phyloP scores from a whole-genome alignment of 2,329 filamentous ascomycete genomes.

The Claviceps monticola region DNA sequence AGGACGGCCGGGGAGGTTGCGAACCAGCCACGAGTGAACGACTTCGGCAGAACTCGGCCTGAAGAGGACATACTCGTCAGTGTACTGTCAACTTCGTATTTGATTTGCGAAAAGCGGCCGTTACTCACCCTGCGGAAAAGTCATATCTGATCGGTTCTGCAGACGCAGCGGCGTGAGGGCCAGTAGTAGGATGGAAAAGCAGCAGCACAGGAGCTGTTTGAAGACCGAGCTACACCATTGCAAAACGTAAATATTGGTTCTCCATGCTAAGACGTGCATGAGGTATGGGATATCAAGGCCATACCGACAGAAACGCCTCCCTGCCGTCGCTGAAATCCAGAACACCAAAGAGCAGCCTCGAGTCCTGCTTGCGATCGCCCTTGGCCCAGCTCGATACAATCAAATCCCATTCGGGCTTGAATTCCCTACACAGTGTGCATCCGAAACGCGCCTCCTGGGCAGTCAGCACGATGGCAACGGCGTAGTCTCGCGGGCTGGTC shows the following conservation, averaged over 20 bases:
- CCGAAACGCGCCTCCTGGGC: slow-evolving; percentile 73
- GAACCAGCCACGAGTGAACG: slow-evolving; percentile 63
- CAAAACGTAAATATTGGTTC: neutral
- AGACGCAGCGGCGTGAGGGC: slow-evolving; percentile 60
- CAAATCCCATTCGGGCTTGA: slow-evolving; percentile 89
- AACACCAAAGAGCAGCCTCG: slow-evolving; percentile 64
- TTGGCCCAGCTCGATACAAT: slow-evolving; percentile 76
- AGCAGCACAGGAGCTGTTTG: slow-evolving; percentile 89
- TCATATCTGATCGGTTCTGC: slow-evolving; percentile 66
- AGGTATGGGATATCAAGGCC: slow-evolving; percentile 9
- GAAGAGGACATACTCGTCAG: neutral
- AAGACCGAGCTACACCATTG: slow-evolving; percentile 57
- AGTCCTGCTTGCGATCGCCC: slow-evolving; percentile 63
- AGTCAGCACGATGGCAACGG: slow-evolving; percentile 69
- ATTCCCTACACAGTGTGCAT: slow-evolving; percentile 76
- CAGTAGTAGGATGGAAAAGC: slow-evolving; percentile 72
- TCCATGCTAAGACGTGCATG: neutral
- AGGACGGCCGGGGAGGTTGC: slow-evolving; percentile 64
- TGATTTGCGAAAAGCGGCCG: neutral
- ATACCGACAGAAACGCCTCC: slow-evolving; percentile 73
- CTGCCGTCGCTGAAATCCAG: slow-evolving; percentile 82
- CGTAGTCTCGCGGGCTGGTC: slow-evolving; percentile 67
- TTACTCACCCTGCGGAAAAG: slow-evolving; percentile 61
- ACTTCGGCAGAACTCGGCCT: slow-evolving; percentile 65
- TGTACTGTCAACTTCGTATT: neutral